phyloP scores from a whole-genome alignment of 139 green algal species.

The Eudorina sp. region DNA sequence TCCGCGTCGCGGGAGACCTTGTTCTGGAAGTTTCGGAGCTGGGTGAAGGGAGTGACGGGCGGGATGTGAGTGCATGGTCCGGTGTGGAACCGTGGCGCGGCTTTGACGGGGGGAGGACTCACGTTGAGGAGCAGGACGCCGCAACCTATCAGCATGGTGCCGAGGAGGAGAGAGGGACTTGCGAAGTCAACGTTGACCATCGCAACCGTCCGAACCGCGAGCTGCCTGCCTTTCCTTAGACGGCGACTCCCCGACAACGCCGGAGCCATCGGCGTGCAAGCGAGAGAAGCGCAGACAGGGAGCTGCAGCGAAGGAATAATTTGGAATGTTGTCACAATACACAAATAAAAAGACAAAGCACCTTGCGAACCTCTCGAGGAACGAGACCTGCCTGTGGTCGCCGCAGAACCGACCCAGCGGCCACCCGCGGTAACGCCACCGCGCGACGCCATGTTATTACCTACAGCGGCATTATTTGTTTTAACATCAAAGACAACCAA shows the following conservation, averaged over 20 bases:
- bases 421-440: neutral
- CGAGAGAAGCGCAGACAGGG: too few relatives aligned
- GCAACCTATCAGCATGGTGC: constrained; percentile 67
- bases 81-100: neutral
- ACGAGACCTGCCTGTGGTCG: constrained; percentile 7
- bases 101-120: constrained; percentile 1
- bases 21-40: constrained; percentile 72
- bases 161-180: constrained; percentile 70
- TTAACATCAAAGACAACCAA: too few relatives aligned
- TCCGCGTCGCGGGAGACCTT: constrained; percentile 73
- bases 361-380: too few relatives aligned
- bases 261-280: too few relatives aligned
- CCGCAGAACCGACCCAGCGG: neutral
- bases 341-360: neutral
- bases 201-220: constrained; percentile 42
- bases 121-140: constrained; percentile 76
- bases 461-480: too few relatives aligned
- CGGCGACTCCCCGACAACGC: too few relatives aligned
- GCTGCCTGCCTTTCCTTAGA: neutral
- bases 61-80: too few relatives aligned
- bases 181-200: constrained; percentile 85
- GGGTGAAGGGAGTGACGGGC: neutral
- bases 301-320: too few relatives aligned
- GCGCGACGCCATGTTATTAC: neutral
- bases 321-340: too few relatives aligned